Conservation (phyloP, 805 yeast genomes). For the Schizosaccharomyces octosporus region DNA sequence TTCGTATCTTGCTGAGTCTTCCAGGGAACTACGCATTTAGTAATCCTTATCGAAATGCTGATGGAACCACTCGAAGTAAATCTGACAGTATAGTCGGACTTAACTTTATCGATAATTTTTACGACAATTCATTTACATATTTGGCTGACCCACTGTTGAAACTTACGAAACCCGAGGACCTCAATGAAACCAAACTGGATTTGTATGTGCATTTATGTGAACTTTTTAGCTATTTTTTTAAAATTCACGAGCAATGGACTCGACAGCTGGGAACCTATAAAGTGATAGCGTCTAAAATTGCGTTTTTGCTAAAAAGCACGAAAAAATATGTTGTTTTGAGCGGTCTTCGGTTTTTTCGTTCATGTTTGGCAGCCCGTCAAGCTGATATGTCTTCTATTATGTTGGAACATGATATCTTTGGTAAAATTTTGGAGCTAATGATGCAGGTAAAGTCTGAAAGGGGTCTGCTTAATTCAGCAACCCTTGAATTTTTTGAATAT, state of each 20-base stretch:
- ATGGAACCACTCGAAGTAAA: conserved; percentile 7
- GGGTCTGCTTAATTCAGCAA: conserved; percentile 48
- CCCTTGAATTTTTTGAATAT: conserved; percentile 41
- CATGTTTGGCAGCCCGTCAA: conserved; percentile 37
- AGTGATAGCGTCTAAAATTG: conserved; percentile 31
- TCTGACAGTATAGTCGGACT: not conserved
- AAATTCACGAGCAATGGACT: conserved; percentile 36
- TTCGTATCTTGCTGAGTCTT: conserved; percentile 32
- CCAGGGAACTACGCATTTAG: not conserved
- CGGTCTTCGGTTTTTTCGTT: conserved; percentile 43
- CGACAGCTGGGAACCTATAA: conserved; percentile 39
- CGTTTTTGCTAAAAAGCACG: conserved; percentile 22
- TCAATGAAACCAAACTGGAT: conserved; percentile 8
- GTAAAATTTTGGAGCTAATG: conserved; percentile 25
- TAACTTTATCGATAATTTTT: conserved; percentile 34
- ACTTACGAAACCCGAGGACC: conserved; percentile 7
- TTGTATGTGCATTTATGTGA: conserved; percentile 42
- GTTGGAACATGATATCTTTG: conserved; percentile 28
- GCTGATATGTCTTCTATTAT: conserved; percentile 32
- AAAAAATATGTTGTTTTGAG: conserved; percentile 35
- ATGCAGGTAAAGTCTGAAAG: conserved; percentile 24
- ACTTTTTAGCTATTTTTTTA: conserved; percentile 38
- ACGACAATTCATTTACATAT: conserved; percentile 32
- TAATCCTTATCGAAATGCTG: conserved; percentile 21
- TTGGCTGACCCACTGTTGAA: conserved; percentile 26